Evolutionary conservation across 768 basidiomycete genomes (phyloP), one percentile per base, ranked within the genome.

Genomic region (Pleurotus platypus): DNA sequence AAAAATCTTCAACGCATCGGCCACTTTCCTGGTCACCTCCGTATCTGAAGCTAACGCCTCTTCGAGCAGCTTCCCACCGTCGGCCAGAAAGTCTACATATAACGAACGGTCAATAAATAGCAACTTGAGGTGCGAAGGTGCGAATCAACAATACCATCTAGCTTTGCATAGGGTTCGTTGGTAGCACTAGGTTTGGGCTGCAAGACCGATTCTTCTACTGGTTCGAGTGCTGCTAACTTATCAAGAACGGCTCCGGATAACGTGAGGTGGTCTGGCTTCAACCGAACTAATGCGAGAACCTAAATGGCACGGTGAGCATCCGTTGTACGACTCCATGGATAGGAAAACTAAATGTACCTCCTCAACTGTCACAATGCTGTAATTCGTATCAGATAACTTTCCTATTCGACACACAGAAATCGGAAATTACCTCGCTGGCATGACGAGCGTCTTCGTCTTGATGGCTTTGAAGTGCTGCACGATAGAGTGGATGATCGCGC

Each of bases 1-100:
- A 59, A 81, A 80, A 16, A 79, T 72, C 47, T 63, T 59, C 47
- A 81, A 61, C 16, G 81, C 80, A 60, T 81, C 79, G 9, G 66
- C 57, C 37, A 81, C 65, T 60, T 78, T 79, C 30, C 78, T 69
- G 9, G 70, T 67, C 9, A 72, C 66, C 58, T 79, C 78, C 26
- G 63, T 56, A 54, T 80, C 75, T 0, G 59, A 58, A 5, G 62
- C 67, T 18, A 81, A 59, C 3, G 74, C 76, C 24, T 74, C 65
- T 49, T 63, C 64, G 6, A 80, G 67, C 9, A 67, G 63, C 4
- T 63, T 64, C 9, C 65, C 78, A 8, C 62, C 64, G 50, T 75
- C 62, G 5, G 58, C 70, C 15, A 81, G 68, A 50, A 70, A 78
- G 58, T 77, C 69, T 42, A 56, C 60, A 11, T 56, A 62, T 61